Evolutionary conservation across 257 asterid species (phyloP), one percentile per base, ranked within the genome.

Genomic region (Thymus mandschuricus): DNA sequence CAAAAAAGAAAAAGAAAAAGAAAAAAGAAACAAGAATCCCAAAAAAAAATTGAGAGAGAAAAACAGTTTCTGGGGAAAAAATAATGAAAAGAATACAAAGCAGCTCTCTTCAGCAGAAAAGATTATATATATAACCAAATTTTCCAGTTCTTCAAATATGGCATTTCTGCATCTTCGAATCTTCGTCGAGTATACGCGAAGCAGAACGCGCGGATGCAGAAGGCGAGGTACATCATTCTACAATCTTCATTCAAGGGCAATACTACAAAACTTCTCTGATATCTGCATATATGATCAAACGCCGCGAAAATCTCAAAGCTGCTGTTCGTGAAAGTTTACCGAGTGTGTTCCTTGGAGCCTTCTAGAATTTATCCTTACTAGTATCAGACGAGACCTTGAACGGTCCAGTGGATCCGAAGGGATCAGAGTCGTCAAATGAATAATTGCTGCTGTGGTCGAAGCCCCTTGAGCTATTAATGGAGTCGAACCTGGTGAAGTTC

Each of bases 391-490:
- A 86, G 74, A 89, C 96, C 86, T 89, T 93, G 77, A 91, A 93
- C 15, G 98, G 96, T 50, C 98, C 96, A 29, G 78, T 91, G 6
- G 92, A 85, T 55, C 97, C 97, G 60, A 93, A 93, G 4, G 98
- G 97, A 45, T 93, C 98, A 7, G 90, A 66, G 69, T 93, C 97
- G 2, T 93, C 98, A 74, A 91, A 91, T 1, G 98, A 92, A 80
- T 66, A 90, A 57, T 80, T 87, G 64, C 86, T 81, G 80, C 89
- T 55, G 21, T 84, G 92, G 34, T 86, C 90, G 48, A 84, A 86
- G 66, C 92, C 86, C 50, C 78, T 78, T 11, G 88, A 77, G 82
- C 97, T 93, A 80, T 69, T 85, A 33, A 93, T 79, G 65, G 98
- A 93, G 81, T 91, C 97, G 6, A 93, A 93, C 85, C 98, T 86